These are phyloP conservation scores for Fusarium siculi DNA, from an alignment of 2,329 filamentous ascomycete genomes.

Conservation along the genomic window DNA sequence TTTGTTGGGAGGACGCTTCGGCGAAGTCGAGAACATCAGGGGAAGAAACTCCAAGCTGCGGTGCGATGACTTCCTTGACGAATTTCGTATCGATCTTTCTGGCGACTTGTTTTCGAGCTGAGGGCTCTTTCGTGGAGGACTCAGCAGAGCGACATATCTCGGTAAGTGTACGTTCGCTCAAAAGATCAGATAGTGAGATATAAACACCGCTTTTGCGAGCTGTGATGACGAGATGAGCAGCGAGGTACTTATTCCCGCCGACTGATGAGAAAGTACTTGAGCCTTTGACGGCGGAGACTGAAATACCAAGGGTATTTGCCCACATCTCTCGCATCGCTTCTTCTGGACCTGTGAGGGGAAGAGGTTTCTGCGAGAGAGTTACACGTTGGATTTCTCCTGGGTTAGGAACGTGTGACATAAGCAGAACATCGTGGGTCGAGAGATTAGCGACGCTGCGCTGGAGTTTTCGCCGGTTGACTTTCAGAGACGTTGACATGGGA, in stretches of 20 bases:
- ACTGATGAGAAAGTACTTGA: conserved; percentile 58
- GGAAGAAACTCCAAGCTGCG: conserved; percentile 55
- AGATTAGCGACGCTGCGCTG: conserved; percentile 57
- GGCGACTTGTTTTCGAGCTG: neutral
- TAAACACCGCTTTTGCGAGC: conserved; percentile 57
- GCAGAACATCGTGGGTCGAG: conserved; percentile 56
- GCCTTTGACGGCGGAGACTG: conserved; percentile 54
- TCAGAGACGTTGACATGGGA: conserved; percentile 61
- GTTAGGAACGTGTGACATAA: conserved; percentile 53
- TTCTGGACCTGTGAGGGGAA: conserved; percentile 60
- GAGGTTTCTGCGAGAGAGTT: conserved; percentile 51
- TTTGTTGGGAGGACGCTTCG: conserved; percentile 60
- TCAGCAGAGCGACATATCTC: conserved; percentile 56
- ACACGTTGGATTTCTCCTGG: conserved; percentile 50
- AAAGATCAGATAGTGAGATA: conserved; percentile 56
- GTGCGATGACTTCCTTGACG: conserved; percentile 54
- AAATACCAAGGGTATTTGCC: conserved; percentile 55
- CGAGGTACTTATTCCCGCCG: conserved; percentile 59
- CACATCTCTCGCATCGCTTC: conserved; percentile 60
- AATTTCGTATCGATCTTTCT: conserved; percentile 48
- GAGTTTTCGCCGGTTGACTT: conserved; percentile 61
- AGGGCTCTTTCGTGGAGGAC: conserved; percentile 12
- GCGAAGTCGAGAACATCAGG: conserved; percentile 59
- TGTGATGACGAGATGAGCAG: conserved; percentile 55
- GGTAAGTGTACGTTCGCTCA: conserved; percentile 55